phyloP scores from a whole-genome alignment of 2,329 filamentous ascomycete genomes.

The Alternaria ventricosa region DNA sequence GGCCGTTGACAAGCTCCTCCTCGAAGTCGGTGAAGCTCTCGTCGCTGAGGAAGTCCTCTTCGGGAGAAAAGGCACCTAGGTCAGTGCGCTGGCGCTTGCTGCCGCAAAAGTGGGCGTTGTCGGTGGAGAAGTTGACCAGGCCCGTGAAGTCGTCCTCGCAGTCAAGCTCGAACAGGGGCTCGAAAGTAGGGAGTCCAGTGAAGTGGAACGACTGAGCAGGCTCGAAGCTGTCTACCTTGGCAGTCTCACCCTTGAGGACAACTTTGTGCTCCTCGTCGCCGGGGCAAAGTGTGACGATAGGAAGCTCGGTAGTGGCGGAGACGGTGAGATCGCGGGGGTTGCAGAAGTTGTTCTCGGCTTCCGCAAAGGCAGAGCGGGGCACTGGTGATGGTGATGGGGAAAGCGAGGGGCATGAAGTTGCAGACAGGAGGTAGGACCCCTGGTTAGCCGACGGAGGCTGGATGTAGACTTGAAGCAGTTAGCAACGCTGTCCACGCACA shows the following conservation, averaged over 20 bases:
- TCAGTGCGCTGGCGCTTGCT: constrained; percentile 77
- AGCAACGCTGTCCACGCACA: constrained; percentile 19
- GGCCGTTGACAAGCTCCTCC: constrained; percentile 68
- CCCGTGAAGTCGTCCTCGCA: constrained; percentile 87
- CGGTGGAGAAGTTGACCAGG: constrained; percentile 71
- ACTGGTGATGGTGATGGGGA: constrained; percentile 86
- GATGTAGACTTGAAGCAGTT: constrained; percentile 63
- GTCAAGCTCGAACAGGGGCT: constrained; percentile 87
- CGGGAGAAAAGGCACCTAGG: constrained; percentile 65
- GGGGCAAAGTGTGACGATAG: constrained; percentile 66
- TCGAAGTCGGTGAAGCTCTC: constrained; percentile 79
- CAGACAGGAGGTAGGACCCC: constrained; percentile 73
- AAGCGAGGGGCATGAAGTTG: constrained; percentile 78
- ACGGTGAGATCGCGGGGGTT: constrained; percentile 91
- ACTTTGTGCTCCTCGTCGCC: constrained; percentile 67
- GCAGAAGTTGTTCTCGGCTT: constrained; percentile 83
- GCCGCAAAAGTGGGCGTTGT: constrained; percentile 66
- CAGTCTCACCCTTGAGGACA: constrained; percentile 56
- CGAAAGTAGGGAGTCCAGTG: constrained; percentile 73
- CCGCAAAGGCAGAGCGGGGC: constrained; percentile 70
- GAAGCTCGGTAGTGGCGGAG: constrained; percentile 66
- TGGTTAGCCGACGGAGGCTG: constrained; percentile 71
- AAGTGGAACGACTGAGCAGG: constrained; percentile 49
- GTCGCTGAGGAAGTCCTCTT: constrained; percentile 79
- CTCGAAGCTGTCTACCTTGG: constrained; percentile 49